Evolutionary conservation across 2,329 filamentous ascomycete genomes (phyloP).

Genomic region (Lasiodiplodia sp.): DNA sequence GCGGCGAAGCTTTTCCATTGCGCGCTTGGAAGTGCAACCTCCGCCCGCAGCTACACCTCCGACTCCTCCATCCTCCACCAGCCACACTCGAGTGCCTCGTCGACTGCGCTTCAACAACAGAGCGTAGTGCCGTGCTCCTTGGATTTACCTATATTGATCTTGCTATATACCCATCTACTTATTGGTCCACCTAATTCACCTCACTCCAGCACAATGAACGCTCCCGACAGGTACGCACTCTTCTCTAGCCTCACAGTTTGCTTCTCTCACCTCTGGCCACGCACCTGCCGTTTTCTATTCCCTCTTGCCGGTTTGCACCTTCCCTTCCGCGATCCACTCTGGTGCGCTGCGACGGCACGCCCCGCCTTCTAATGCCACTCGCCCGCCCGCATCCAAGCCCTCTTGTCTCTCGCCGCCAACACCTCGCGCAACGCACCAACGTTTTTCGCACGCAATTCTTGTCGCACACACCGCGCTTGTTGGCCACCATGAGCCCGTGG

Average conservation of each 20-base stretch:
- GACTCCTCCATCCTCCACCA: conserved; percentile 1
- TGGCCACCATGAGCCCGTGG: conserved; percentile 25
- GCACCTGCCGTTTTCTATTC: background rate
- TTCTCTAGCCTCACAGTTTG: conserved; percentile 15
- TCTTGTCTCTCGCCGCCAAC: background rate
- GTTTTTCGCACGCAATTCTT: background rate
- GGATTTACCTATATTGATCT: conserved; percentile 4
- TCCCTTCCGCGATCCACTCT: background rate
- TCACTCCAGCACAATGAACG: conserved; percentile 42
- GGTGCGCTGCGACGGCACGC: background rate
- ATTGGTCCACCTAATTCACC: conserved; percentile 1
- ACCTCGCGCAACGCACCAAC: background rate
- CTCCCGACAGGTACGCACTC: conserved; percentile 45
- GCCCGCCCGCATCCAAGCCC: background rate
- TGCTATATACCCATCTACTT: conserved; percentile 11
- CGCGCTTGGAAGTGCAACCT: conserved; percentile 5
- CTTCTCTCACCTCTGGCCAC: conserved; percentile 24
- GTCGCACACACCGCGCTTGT: conserved; percentile 15
- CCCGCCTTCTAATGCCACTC: background rate
- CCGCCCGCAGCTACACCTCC: conserved; percentile 4
- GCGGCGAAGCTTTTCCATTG: background rate
- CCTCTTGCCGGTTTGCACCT: background rate
- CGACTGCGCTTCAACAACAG: background rate
- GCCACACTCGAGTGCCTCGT: background rate
- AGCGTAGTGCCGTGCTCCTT: background rate